phyloP scores from a whole-genome alignment of 495 filamentous ascomycete genomes.

The Daldinia vernicosa region DNA sequence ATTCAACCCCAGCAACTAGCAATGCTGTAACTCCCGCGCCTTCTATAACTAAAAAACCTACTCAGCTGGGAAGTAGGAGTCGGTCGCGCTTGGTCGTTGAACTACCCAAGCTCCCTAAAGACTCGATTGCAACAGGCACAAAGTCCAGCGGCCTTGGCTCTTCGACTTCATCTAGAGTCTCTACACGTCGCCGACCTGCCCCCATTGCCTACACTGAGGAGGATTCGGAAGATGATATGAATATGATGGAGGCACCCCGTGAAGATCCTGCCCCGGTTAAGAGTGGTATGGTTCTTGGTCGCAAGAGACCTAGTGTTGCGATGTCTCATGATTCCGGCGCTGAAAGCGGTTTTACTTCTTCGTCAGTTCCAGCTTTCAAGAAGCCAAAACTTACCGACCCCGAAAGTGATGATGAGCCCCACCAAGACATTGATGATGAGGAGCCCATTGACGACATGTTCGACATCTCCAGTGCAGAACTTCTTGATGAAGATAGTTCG shows the following conservation, averaged over 20 bases:
- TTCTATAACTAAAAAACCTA: slow-evolving; percentile 21
- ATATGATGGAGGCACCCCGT: slow-evolving; percentile 8
- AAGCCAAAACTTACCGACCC: background rate
- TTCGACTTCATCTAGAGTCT: slow-evolving; percentile 9
- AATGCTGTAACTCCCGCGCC: slow-evolving; percentile 66
- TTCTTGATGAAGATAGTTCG: background rate
- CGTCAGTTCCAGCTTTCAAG: background rate
- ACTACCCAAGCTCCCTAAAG: slow-evolving; percentile 7
- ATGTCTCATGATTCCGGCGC: background rate
- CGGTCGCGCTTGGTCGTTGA: slow-evolving; percentile 28
- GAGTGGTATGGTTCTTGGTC: background rate
- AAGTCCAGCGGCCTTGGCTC: slow-evolving; percentile 33
- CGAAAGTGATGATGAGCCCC: background rate
- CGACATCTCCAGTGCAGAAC: background rate
- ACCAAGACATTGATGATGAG: background rate
- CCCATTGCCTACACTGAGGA: slow-evolving; percentile 4
- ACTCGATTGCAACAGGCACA: background rate
- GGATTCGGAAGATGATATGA: slow-evolving; percentile 45
- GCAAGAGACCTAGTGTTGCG: background rate
- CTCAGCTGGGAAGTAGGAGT: slow-evolving; percentile 10
- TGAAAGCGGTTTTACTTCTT: background rate
- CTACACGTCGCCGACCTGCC: slow-evolving; percentile 20
- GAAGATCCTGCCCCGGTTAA: background rate
- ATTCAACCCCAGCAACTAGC: slow-evolving; percentile 82
- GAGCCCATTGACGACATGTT: background rate